A percentile compares a stretch with the other conserved stretches of the same genome.
phyloP scores from a whole-genome alignment of 208 protist genomes.

The Tritrichomonas foetus region DNA sequence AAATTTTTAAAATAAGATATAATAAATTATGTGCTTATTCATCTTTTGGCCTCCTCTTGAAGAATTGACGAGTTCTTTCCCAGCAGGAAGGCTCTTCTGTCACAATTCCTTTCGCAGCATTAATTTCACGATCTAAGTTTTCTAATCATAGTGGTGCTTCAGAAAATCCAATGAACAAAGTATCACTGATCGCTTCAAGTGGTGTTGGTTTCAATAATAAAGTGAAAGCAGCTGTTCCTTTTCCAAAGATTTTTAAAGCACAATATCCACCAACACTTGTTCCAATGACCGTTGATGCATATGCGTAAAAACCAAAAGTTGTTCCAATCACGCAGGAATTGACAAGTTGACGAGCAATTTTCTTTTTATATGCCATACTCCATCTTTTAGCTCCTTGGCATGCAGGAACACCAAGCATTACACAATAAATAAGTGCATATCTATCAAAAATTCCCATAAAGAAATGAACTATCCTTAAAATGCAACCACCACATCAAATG shows the following conservation, averaged over 20 bases:
- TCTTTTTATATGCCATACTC: not conserved
- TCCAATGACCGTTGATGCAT: not conserved
- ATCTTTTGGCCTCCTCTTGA: too few relatives aligned
- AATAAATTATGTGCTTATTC: too few relatives aligned
- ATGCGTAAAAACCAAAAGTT: not conserved
- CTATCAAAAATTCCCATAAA: not conserved
- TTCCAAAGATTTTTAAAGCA: not conserved
- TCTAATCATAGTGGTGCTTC: not conserved
- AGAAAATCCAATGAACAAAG: not conserved
- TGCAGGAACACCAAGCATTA: not conserved
- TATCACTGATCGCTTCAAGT: not conserved
- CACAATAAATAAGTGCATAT: not conserved
- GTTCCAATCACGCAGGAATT: not conserved
- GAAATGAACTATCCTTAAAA: not conserved
- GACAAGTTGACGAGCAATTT: not conserved
- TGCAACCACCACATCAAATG: not conserved
- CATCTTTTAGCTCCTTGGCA: not conserved
- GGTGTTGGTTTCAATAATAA: not conserved
- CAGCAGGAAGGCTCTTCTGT: too few relatives aligned
- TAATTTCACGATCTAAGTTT: too few relatives aligned
- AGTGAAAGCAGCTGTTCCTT: not conserved
- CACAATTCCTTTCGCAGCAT: too few relatives aligned
- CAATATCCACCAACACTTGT: not conserved
- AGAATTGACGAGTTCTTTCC: too few relatives aligned
- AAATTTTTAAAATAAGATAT: too few relatives aligned